Base-by-base conservation (phyloP, 805 yeast species). In the Candida rishiriensis region DNA sequence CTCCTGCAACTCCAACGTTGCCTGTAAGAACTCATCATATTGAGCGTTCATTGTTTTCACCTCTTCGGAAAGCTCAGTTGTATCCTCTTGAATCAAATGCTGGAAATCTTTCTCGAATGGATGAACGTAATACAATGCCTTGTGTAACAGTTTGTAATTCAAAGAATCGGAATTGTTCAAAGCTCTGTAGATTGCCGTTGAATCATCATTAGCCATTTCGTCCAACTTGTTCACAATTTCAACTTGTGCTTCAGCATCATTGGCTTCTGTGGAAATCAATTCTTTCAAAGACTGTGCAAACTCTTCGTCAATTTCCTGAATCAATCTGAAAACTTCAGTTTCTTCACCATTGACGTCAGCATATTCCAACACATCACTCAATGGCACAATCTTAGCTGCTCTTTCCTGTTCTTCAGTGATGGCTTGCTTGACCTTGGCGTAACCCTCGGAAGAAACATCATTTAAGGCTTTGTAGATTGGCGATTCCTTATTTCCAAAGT, bases 1-100 rank as follows among this genome's bases (percentile, higher is more conserved):
- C 10, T 42, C 40, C 44, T 57, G 56, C 37, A 62, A 42, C 46
- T 66, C 66, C 28, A 51, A 48, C 39, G 63, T 54, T 1, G 60
- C 60, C 35, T 53, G 50, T 29, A 64, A 41, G 33, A 61, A 51
- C 39, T 54, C 29, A 44, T 65, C 69, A 46, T 58, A 65, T 33
- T 51, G 46, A 37, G 56, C 48, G 46, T 65, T 63, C 36, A 60
- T 51, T 32, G 49, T 36, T 12, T 39, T 40, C 33, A 56, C 56
- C 15, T 60, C 62, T 12, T 37, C 42, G 10, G 55, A 21, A 16
- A 59, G 42, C 4, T 39, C 29, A 8, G 52, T 36, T 44, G 58
- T 55, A 41, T 63, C 64, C 44, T 60, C 65, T 2, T 39, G 14
- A n/a, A 30, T 30, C 33, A 30, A 30, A 13, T 30, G 14, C 9